A percentile compares a stretch with the other conserved stretches of the same genome.
Conservation (phyloP, 805 yeast genomes). For the Wickerhamiella allomyrinae region DNA sequence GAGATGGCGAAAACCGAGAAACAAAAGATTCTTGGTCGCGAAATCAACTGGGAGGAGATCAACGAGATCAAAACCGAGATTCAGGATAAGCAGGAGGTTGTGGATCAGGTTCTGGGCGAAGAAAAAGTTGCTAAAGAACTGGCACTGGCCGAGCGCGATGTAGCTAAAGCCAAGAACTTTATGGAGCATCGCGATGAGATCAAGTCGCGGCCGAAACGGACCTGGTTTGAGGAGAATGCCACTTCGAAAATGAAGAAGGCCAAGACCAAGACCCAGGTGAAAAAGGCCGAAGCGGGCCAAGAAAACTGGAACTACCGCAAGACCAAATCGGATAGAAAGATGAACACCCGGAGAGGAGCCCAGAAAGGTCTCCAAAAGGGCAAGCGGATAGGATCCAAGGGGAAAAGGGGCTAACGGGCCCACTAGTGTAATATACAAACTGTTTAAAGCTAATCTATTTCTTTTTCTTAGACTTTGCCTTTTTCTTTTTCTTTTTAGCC, state of each 20-base stretch:
- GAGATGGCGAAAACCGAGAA: slow-evolving; percentile 36
- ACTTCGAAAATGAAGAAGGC: slow-evolving; percentile 28
- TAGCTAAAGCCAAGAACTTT: slow-evolving; percentile 72
- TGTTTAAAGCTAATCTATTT: slow-evolving; percentile 1
- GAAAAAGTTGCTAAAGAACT: slow-evolving; percentile 83
- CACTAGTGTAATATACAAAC: neutral
- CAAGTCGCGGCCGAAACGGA: slow-evolving; percentile 78
- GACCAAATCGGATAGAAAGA: slow-evolving; percentile 54
- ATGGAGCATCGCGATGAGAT: slow-evolving; percentile 72
- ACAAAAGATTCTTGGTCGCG: slow-evolving; percentile 52
- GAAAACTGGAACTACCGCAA: slow-evolving; percentile 55
- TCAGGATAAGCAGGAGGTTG: slow-evolving; percentile 40
- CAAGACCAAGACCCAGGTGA: slow-evolving; percentile 45
- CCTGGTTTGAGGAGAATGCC: slow-evolving; percentile 67
- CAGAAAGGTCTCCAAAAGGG: too few species aligned
- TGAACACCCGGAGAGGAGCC: slow-evolving; percentile 15
- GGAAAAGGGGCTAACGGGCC: too few species aligned
- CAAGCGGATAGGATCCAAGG: too few species aligned
- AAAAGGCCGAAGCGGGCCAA: slow-evolving; percentile 51
- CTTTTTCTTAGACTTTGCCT: slow-evolving; percentile 7
- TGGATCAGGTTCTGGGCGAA: slow-evolving; percentile 70
- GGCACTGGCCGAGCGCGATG: slow-evolving; percentile 78
- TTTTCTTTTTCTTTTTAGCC: slow-evolving; percentile 6
- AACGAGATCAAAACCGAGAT: slow-evolving; percentile 52
- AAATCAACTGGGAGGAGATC: slow-evolving; percentile 78